Evolutionary conservation across 129 eudicot species (phyloP).

Genomic region (Erigeron canadensis): DNA sequence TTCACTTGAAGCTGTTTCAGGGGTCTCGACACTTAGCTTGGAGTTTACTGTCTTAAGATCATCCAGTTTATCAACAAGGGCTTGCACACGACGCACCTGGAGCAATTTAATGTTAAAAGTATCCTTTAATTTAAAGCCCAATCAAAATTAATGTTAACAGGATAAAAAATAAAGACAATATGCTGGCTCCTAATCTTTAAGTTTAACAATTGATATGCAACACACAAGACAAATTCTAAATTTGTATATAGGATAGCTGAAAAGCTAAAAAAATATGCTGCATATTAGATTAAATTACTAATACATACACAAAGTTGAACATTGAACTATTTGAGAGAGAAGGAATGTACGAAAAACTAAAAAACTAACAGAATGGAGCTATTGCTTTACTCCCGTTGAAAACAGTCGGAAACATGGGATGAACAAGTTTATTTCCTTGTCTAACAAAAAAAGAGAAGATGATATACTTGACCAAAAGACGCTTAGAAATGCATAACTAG

Average conservation of each 20-base stretch:
- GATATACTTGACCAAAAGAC: neutral
- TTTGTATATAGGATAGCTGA: neutral
- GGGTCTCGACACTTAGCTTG: conserved; percentile 28
- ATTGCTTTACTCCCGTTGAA: neutral
- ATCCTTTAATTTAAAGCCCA: neutral
- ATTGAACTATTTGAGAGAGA: neutral
- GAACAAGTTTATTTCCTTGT: neutral
- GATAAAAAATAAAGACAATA: neutral
- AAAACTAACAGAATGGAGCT: neutral
- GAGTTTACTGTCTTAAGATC: conserved; percentile 56
- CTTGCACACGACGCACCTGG: conserved; percentile 88
- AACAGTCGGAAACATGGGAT: neutral
- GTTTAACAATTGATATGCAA: conserved; percentile 6
- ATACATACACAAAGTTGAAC: neutral
- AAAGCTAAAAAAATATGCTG: neutral
- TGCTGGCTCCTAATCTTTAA: neutral
- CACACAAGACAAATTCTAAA: neutral
- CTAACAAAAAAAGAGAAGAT: neutral
- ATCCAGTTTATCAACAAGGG: conserved; percentile 69
- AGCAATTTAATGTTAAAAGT: conserved; percentile 15
- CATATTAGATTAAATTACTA: neutral
- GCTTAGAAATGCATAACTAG: neutral
- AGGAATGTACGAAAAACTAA: neutral
- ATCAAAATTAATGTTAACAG: neutral
- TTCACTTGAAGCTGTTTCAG: conserved; percentile 42